Evolutionary conservation across 768 basidiomycete species (phyloP).

Genomic region (Termitomyces sp.): DNA sequence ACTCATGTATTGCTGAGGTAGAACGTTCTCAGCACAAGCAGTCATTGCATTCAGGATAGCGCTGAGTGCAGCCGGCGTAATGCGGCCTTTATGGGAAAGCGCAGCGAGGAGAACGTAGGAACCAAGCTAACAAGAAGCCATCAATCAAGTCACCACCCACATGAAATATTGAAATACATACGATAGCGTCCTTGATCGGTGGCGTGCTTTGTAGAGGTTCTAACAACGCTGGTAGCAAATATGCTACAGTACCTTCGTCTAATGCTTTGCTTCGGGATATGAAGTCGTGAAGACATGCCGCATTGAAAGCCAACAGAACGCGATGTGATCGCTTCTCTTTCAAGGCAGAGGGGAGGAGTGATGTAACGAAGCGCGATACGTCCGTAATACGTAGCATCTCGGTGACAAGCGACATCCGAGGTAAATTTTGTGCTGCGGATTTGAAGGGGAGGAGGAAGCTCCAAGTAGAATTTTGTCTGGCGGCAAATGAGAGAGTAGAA

Average conservation of each 20-base stretch:
- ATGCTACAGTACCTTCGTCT: conserved; percentile 63
- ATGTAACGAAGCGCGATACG: conserved; percentile 65
- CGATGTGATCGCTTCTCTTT: conserved; percentile 54
- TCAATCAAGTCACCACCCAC: background rate
- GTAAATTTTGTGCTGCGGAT: conserved; percentile 69
- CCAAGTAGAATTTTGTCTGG: conserved; percentile 59
- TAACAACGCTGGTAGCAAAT: conserved; percentile 59
- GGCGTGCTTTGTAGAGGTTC: conserved; percentile 45
- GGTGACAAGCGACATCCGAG: conserved; percentile 65
- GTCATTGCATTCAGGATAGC: conserved; percentile 53
- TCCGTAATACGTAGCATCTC: conserved; percentile 72
- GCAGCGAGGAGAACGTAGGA: conserved; percentile 69
- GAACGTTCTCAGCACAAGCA: conserved; percentile 41
- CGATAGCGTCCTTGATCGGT: conserved; percentile 48
- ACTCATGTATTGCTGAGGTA: conserved; percentile 56
- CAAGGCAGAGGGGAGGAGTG: conserved; percentile 56
- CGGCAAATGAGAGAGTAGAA: background rate
- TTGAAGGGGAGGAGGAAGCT: conserved; percentile 72
- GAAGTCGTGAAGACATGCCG: conserved; percentile 75
- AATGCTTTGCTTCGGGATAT: conserved; percentile 52
- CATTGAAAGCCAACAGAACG: conserved; percentile 77
- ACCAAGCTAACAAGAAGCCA: conserved; percentile 46
- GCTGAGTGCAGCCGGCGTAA: conserved; percentile 56
- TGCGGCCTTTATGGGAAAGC: conserved; percentile 58
- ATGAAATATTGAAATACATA: conserved; percentile 24